Conservation (phyloP, 306 rosid genomes). For the Luffa aegyptiaca region DNA sequence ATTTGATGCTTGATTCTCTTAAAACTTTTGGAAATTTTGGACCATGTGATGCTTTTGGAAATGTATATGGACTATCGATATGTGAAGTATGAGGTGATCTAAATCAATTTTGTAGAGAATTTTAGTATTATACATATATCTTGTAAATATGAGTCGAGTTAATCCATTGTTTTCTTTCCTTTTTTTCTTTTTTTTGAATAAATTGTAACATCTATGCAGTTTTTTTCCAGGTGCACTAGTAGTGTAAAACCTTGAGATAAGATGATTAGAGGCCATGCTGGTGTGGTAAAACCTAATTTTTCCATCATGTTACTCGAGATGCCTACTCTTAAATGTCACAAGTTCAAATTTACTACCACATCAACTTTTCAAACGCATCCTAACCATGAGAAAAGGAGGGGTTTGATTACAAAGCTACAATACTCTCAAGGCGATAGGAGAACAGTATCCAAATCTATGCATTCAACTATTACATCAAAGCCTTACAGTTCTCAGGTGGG, state of each 20-base stretch:
- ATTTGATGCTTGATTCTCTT: not conserved
- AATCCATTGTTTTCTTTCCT: not conserved
- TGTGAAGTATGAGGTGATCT: not conserved
- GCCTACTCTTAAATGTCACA: slow-evolving; percentile 36
- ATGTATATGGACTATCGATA: not conserved
- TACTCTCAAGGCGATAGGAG: slow-evolving; percentile 47
- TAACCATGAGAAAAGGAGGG: slow-evolving; percentile 29
- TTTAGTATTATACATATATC: not conserved
- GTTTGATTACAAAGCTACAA: slow-evolving; percentile 35
- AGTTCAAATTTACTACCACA: slow-evolving; percentile 33
- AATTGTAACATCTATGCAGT: not conserved
- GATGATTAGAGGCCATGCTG: slow-evolving; percentile 41
- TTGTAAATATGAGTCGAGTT: not conserved
- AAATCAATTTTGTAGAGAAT: not conserved
- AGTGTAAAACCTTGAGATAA: slow-evolving; percentile 20
- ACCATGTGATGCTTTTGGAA: not conserved
- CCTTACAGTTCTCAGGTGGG: slow-evolving; percentile 18
- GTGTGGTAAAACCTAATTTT: slow-evolving; percentile 47
- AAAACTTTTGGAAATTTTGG: not conserved
- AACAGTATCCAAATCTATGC: slow-evolving; percentile 21
- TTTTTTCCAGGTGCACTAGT: slow-evolving; percentile 35
- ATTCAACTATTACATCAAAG: slow-evolving; percentile 21
- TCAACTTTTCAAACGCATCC: slow-evolving; percentile 28
- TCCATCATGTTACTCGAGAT: slow-evolving; percentile 39
- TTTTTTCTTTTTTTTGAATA: not conserved